Evolutionary conservation across 164 flowering plant species (phyloP).

Genomic region (Echeveria elegans): DNA sequence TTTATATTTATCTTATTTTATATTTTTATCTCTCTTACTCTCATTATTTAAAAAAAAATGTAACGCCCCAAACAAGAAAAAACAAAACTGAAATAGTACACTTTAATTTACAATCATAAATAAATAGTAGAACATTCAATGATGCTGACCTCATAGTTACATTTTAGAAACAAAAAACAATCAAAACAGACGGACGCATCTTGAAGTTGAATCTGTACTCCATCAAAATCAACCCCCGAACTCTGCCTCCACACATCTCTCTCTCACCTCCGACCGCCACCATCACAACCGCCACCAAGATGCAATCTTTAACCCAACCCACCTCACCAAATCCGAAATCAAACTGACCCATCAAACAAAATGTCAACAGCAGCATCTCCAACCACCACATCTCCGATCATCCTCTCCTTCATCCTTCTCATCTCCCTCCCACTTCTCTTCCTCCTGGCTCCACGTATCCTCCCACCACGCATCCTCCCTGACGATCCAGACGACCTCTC

Average conservation of each 20-base stretch:
- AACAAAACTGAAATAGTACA: no score
- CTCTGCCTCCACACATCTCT: not conserved
- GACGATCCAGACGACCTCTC: constrained; percentile 75
- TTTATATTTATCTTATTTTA: no score
- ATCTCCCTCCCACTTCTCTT: constrained; percentile 51
- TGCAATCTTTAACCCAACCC: not conserved
- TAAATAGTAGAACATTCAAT: no score
- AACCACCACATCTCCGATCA: constrained; percentile 24
- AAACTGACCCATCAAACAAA: no score
- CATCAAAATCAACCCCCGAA: not conserved
- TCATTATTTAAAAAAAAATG: no score
- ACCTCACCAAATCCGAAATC: not conserved
- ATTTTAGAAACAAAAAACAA: no score
- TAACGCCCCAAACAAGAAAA: no score
- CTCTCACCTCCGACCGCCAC: not conserved
- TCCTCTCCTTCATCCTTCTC: constrained; percentile 37
- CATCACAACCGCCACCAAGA: not conserved
- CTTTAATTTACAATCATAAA: no score
- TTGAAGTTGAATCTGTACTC: no score
- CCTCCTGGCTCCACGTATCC: constrained; percentile 44
- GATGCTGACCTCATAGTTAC: no score
- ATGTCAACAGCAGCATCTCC: not conserved
- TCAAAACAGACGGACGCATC: no score
- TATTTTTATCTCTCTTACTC: no score
- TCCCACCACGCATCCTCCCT: constrained; percentile 36